Conservation (phyloP, 225 moss, liverwort and hornwort species). For the Neckera pumila region DNA sequence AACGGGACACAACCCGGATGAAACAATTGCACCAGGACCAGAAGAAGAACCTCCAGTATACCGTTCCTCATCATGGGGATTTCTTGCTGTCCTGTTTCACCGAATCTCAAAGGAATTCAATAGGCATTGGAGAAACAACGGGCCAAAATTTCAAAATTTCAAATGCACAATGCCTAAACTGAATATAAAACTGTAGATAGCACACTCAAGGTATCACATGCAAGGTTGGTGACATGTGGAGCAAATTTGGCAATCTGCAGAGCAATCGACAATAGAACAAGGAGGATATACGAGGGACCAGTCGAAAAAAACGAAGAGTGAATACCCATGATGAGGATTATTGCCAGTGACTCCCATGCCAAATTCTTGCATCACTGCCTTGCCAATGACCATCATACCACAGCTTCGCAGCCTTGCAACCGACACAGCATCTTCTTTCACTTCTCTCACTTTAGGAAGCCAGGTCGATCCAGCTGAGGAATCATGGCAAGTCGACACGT, state of each 20-base stretch:
- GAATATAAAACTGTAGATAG: neutral
- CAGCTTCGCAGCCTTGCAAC: conserved; percentile 62
- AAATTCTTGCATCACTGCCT: conserved; percentile 92
- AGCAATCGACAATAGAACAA: neutral
- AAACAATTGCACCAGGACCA: conserved; percentile 80
- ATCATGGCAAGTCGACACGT: neutral
- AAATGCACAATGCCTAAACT: neutral
- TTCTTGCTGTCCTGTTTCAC: conserved; percentile 67
- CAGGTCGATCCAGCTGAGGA: conserved; percentile 72
- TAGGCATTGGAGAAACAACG: neutral
- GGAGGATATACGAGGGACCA: neutral
- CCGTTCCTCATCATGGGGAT: conserved; percentile 70
- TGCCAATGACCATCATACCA: conserved; percentile 72
- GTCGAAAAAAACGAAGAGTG: neutral
- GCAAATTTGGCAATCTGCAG: neutral
- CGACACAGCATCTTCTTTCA: conserved; percentile 68
- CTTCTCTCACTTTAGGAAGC: conserved; percentile 71
- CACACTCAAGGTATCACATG: neutral
- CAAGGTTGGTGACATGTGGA: neutral
- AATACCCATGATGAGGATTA: conserved; percentile 77
- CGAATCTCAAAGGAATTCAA: neutral
- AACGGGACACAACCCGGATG: conserved; percentile 81
- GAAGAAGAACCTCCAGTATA: conserved; percentile 90
- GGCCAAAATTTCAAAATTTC: neutral
- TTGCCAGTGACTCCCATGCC: conserved; percentile 82